These are phyloP conservation scores for Picochlorum sp. DNA, from an alignment of 139 green algal genomes.

Conservation along the genomic window DNA sequence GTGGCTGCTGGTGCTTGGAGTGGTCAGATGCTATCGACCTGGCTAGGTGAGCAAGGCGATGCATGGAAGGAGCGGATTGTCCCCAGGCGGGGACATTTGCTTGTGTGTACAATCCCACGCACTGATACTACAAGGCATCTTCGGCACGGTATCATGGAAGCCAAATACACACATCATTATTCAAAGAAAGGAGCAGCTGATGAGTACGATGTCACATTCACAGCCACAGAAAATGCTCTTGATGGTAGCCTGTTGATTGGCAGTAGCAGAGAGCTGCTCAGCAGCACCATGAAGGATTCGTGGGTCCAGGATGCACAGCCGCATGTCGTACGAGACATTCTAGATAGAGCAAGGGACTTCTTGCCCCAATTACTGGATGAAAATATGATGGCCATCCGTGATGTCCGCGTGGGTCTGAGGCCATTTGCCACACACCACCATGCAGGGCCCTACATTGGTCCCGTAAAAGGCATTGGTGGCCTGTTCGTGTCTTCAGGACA, in stretches of 20 bases:
- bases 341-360: conserved; percentile 44
- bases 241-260: conserved; percentile 51
- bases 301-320: conserved; percentile 21
- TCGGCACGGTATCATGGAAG: conserved; percentile 63
- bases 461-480: conserved; percentile 32
- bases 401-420: conserved; percentile 41
- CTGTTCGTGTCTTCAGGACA: conserved; percentile 63
- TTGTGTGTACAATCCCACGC: conserved; percentile 22
- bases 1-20: conserved; percentile 62
- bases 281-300: conserved; percentile 6
- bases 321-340: conserved; percentile 45
- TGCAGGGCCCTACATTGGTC: conserved; percentile 35
- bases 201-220: conserved; percentile 65
- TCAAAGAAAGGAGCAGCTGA: not conserved
- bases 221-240: conserved; percentile 48
- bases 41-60: not conserved
- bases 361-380: conserved; percentile 27
- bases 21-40: conserved; percentile 17
- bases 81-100: conserved; percentile 50
- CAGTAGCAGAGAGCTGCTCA: conserved; percentile 48
- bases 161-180: conserved; percentile 56
- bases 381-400: not conserved
- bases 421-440: conserved; percentile 43
- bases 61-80: conserved; percentile 40
- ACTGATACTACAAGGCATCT: conserved; percentile 24